phyloP scores from a whole-genome alignment of 306 rosid species.

The Quercus variabilis region DNA sequence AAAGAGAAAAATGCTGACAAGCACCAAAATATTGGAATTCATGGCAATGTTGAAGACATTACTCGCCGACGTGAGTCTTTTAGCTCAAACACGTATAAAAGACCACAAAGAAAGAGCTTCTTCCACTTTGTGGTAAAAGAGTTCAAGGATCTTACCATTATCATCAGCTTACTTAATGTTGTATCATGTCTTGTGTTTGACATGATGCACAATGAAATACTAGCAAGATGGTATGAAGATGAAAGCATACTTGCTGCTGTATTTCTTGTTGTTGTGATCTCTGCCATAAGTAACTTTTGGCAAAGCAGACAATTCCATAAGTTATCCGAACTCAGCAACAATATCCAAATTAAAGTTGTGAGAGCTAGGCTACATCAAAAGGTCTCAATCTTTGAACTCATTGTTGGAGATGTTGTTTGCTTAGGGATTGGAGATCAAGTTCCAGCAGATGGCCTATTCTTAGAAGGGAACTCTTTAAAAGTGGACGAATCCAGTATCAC shows the following conservation, averaged over 20 bases:
- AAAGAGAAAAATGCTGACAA: constrained; percentile 11
- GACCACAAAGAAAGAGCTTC: constrained; percentile 19
- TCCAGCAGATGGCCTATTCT: constrained; percentile 31
- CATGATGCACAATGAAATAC: constrained; percentile 9
- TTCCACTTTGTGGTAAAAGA: constrained; percentile 19
- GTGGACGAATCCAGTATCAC: constrained; percentile 25
- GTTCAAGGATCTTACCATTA: constrained; percentile 10
- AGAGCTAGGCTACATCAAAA: constrained; percentile 15
- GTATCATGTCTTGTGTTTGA: constrained; percentile 25
- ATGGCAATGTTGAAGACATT: constrained; percentile 13
- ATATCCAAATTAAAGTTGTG: constrained; percentile 25
- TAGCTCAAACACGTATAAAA: constrained; percentile 17
- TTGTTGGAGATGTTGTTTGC: constrained; percentile 30
- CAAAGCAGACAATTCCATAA: constrained; percentile 15
- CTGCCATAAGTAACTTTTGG: constrained; percentile 7
- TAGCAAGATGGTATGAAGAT: constrained; percentile 21
- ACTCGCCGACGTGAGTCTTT: background rate
- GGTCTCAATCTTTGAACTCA: constrained; percentile 12
- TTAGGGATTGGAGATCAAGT: constrained; percentile 25
- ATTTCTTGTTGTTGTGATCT: constrained; percentile 10
- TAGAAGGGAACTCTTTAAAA: constrained; percentile 13
- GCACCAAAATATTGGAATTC: constrained; percentile 1
- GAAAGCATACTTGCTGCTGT: constrained; percentile 21
- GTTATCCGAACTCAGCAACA: constrained; percentile 4
- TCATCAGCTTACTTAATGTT: constrained; percentile 13